Evolutionary conservation across 495 filamentous ascomycete species (phyloP), one percentile per base, ranked within the genome.

Genomic region (Umbilicaria muhlenbergii): DNA sequence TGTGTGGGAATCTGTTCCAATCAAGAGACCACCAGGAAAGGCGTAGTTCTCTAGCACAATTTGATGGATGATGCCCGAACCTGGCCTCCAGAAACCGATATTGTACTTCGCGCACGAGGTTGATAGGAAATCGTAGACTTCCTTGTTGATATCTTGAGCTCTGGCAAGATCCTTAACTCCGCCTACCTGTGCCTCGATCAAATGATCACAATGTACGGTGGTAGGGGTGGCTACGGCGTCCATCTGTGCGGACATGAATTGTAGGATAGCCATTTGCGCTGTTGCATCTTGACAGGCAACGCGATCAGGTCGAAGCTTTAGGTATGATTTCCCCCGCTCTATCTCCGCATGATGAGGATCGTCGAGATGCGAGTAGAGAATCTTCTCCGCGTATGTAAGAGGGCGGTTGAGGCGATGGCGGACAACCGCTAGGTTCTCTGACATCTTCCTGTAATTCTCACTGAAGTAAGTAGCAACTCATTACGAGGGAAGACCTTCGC

Each of bases 221-320:
- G 85, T 81, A 34, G 91, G 91, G 48, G 92, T 96, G 35, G 86
- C 86, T 46, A 96, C 92, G 33, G 81, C 80, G 47, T 84, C 81
- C 81, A 98, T 85, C 60, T 87, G 87, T 49, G 92, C 91, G 40
- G 85, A 93, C 87, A 98, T 98, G 73, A 98, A 98, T 71, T 98
- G 91, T 39, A 98, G 75, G 57, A 98, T 94, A 51, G 91, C 91
- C 92, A 96, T 98, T 77, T 98, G 91, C 48, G 91, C 91, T 21
- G 92, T 98, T 53, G 91, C 91, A 77, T 98, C 91, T 74, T 98
- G 91, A 74, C 89, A 95, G 68, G 92, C 92, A 55, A 98, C 92
- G 65, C 91, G 84, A 63, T 98, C 91, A 36, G 92, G 92, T 42
- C 91, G 83, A 47, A 98, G 78, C 67, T 83, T 92, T 44, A 98